phyloP scores from a whole-genome alignment of 495 filamentous ascomycete genomes.

The Usnea hakonensis region DNA sequence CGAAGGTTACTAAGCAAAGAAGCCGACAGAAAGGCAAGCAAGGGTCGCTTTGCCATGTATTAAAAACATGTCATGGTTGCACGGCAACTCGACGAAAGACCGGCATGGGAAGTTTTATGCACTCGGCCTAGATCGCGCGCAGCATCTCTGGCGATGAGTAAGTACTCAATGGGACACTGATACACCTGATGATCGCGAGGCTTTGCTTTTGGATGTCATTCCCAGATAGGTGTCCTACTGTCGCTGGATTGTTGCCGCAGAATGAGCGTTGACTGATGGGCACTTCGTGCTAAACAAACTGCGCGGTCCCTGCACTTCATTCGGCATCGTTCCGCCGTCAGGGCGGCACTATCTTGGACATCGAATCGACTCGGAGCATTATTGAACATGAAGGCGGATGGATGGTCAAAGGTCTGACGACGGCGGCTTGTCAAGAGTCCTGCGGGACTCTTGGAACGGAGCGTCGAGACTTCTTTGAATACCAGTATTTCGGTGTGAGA shows the following conservation, averaged over 20 bases:
- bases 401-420: background rate
- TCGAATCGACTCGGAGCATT: background rate
- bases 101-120: background rate
- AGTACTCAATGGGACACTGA: background rate
- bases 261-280: background rate
- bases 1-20: constrained; percentile 10
- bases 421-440: background rate
- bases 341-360: background rate
- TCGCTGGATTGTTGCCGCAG: background rate
- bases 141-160: background rate
- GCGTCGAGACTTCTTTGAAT: background rate
- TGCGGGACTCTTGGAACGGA: too few species aligned
- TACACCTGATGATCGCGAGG: background rate
- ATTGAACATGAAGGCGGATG: background rate
- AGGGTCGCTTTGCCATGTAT: background rate
- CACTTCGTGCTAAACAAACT: background rate
- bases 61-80: background rate
- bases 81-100: background rate
- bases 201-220: background rate
- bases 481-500: background rate
- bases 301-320: background rate
- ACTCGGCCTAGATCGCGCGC: background rate
- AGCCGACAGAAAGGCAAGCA: constrained; percentile 4
- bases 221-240: background rate
- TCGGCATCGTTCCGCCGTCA: background rate